Conservation (phyloP, 805 yeast genomes). For the Cyberlindnera americana region DNA sequence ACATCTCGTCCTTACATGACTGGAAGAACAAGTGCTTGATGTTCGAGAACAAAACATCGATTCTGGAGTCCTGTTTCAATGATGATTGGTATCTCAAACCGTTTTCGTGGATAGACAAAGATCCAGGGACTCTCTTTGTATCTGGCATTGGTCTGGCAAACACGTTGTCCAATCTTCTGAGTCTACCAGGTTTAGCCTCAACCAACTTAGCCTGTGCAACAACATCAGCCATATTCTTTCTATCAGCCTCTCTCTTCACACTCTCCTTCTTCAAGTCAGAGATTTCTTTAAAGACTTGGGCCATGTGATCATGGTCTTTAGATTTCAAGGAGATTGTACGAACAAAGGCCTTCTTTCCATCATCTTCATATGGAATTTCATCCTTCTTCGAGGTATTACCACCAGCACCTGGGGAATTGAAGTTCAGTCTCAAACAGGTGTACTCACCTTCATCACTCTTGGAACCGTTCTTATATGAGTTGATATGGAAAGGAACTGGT, state of each 20-base stretch:
- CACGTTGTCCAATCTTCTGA: conserved; percentile 82
- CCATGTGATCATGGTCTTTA: conserved; percentile 85
- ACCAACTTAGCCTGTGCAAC: conserved; percentile 86
- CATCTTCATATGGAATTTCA: conserved; percentile 88
- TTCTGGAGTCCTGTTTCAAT: conserved; percentile 75
- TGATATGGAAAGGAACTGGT: conserved; percentile 97
- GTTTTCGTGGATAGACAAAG: conserved; percentile 87
- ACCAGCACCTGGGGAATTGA: conserved; percentile 88
- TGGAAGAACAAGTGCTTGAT: conserved; percentile 93
- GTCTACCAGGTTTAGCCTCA: conserved; percentile 79
- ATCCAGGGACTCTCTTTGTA: conserved; percentile 92
- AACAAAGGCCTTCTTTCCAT: conserved; percentile 80
- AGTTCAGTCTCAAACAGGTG: conserved; percentile 84
- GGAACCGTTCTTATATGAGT: conserved; percentile 89
- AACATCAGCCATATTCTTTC: conserved; percentile 89
- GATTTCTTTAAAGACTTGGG: conserved; percentile 84
- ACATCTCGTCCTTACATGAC: conserved; percentile 91
- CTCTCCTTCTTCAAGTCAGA: conserved; percentile 90
- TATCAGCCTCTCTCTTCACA: conserved; percentile 85
- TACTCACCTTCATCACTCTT: conserved; percentile 95
- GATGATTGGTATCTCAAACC: conserved; percentile 93
- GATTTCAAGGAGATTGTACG: conserved; percentile 86
- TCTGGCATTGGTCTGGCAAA: conserved; percentile 95
- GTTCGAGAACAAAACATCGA: conserved; percentile 85
- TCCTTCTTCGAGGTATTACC: conserved; percentile 65